These are phyloP conservation scores for Excoecaria cochinchinensis DNA, from an alignment of 345 rosid genomes.

Conservation along the genomic window DNA sequence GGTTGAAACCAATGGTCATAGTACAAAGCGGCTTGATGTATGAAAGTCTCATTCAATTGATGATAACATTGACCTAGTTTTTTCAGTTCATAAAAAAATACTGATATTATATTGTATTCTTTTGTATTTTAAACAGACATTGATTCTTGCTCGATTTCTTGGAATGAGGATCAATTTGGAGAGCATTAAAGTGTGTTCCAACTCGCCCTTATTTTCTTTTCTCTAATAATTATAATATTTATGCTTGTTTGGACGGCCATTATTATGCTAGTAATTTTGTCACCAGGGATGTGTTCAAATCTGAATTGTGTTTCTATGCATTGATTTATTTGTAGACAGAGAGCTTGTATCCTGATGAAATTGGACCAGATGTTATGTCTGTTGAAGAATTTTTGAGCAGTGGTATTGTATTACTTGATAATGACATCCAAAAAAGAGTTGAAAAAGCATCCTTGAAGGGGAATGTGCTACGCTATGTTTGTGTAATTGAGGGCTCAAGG, in stretches of 20 bases:
- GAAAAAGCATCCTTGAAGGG: slow-evolving; percentile 65
- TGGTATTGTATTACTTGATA: slow-evolving; percentile 66
- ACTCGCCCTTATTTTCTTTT: slow-evolving; percentile 1
- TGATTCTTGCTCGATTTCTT: slow-evolving; percentile 91
- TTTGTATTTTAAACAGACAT: slow-evolving; percentile 52
- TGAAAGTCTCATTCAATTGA: slow-evolving; percentile 4
- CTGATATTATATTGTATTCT: neutral
- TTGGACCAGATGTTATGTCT: slow-evolving; percentile 67
- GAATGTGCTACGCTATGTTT: slow-evolving; percentile 87
- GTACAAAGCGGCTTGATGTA: neutral
- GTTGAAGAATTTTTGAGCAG: slow-evolving; percentile 63
- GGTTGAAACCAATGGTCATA: neutral
- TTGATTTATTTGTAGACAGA: slow-evolving; percentile 53
- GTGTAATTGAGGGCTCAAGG: slow-evolving; percentile 78
- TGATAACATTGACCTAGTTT: neutral
- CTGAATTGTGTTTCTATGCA: slow-evolving; percentile 4
- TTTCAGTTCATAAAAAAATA: neutral
- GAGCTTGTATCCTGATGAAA: slow-evolving; percentile 80
- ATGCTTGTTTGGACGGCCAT: neutral
- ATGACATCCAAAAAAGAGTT: slow-evolving; percentile 59
- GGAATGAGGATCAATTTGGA: slow-evolving; percentile 66
- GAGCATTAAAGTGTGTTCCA: slow-evolving; percentile 55
- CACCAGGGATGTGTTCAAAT: neutral
- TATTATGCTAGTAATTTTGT: neutral
- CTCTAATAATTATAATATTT: slow-evolving; percentile 4